phyloP scores from a whole-genome alignment of 176 grass and related monocot genomes.

The Hsuehochloa calcarea region DNA sequence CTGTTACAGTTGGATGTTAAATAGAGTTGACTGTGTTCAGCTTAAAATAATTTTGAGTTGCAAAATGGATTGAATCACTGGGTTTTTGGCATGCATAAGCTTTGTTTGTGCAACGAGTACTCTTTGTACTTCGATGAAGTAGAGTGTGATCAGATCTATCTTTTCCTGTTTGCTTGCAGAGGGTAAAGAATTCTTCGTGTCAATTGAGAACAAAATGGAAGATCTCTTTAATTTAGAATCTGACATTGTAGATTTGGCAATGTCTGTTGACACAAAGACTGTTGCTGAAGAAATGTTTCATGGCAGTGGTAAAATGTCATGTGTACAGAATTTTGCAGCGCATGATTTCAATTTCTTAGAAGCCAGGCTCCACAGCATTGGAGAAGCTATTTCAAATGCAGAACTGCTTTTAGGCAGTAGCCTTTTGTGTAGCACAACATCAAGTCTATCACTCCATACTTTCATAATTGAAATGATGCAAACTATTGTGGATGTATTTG shows the following conservation, averaged over 20 bases:
- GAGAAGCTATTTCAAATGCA: conserved; percentile 51
- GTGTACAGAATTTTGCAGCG: neutral
- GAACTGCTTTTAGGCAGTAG: conserved; percentile 45
- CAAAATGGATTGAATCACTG: neutral
- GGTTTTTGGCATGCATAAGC: neutral
- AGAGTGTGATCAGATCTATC: neutral
- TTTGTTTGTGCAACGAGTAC: neutral
- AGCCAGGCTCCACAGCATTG: conserved; percentile 39
- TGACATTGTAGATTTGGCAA: conserved; percentile 41
- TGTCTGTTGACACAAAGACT: conserved; percentile 19
- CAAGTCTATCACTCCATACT: conserved; percentile 27
- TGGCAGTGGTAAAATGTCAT: neutral
- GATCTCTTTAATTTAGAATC: conserved; percentile 44
- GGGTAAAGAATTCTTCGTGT: conserved; percentile 29
- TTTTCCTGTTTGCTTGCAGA: conserved; percentile 25
- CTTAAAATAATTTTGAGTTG: neutral
- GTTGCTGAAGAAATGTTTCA: conserved; percentile 11
- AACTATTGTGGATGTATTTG: conserved; percentile 19
- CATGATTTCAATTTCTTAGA: conserved; percentile 43
- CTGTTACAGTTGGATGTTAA: neutral
- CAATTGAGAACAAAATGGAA: conserved; percentile 47
- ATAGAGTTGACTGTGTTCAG: neutral
- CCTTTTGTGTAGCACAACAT: neutral
- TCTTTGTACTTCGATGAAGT: neutral
- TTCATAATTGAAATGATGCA: conserved; percentile 61